A percentile compares a stretch with the other conserved stretches of the same genome.
These are phyloP conservation scores for Isatis lusitanica DNA, from an alignment of 441 rosid species.

Conservation along the genomic window DNA sequence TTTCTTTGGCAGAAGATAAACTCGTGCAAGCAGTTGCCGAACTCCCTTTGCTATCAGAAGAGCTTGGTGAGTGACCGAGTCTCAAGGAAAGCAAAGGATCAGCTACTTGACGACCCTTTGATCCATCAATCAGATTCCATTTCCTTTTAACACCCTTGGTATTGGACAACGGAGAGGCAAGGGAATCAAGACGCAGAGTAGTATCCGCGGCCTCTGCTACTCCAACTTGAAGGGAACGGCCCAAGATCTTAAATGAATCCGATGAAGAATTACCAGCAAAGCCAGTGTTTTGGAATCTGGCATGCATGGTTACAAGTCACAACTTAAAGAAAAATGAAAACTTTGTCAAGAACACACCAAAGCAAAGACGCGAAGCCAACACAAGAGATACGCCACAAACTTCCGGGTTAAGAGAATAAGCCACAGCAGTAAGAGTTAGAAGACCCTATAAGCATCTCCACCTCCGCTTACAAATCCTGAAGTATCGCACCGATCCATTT, in stretches of 20 bases:
- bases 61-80: slow-evolving; percentile 71
- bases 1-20: slow-evolving; percentile 82
- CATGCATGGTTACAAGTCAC: slow-evolving; percentile 48
- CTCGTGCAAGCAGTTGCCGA: slow-evolving; percentile 75
- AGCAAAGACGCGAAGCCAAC: slow-evolving; percentile 40
- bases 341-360: slow-evolving; percentile 45
- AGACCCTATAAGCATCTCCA: slow-evolving; percentile 40
- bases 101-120: slow-evolving; percentile 44
- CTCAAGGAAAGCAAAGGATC: slow-evolving; percentile 81
- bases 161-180: slow-evolving; percentile 43
- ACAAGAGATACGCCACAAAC: slow-evolving; percentile 50
- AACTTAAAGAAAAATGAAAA: slow-evolving; percentile 24
- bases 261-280: slow-evolving; percentile 52
- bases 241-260: slow-evolving; percentile 55
- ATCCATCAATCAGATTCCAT: slow-evolving; percentile 57
- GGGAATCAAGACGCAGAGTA: slow-evolving; percentile 73
- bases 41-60: slow-evolving; percentile 93
- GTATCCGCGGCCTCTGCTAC: slow-evolving; percentile 57
- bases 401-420: slow-evolving; percentile 54
- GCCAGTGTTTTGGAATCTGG: slow-evolving; percentile 49
- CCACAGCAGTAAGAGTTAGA: slow-evolving; percentile 49
- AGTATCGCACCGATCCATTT: slow-evolving; percentile 88
- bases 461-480: slow-evolving; percentile 97
- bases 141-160: slow-evolving; percentile 78
- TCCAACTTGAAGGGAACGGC: slow-evolving; percentile 48